Percentiles rank a stretch among this genome's conserved stretches.
These are phyloP conservation scores for Mycena galericulata DNA, from an alignment of 768 basidiomycete genomes.

Conservation along the genomic window DNA sequence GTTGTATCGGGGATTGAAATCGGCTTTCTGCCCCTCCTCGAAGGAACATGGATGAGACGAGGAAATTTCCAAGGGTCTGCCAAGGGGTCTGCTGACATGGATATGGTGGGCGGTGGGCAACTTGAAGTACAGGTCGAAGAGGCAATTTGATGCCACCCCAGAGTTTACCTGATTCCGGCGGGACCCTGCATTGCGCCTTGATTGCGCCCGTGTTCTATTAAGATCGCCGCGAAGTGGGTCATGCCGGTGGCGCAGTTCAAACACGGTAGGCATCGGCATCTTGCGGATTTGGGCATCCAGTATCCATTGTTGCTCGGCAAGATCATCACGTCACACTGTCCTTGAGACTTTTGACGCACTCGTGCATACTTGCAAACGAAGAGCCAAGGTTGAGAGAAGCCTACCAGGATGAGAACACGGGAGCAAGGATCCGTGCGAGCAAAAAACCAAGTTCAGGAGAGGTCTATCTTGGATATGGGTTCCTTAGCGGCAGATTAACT, in stretches of 20 bases:
- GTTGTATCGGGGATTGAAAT: constrained; percentile 40
- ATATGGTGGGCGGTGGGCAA: constrained; percentile 16
- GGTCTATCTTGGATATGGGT: too few species aligned
- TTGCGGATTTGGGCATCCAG: constrained; percentile 2
- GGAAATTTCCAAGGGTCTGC: constrained; percentile 34
- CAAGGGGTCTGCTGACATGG: too few species aligned
- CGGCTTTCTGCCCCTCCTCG: constrained; percentile 34
- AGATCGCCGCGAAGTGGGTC: constrained; percentile 27
- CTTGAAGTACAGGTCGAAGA: not conserved
- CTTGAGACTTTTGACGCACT: not conserved
- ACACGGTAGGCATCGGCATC: constrained; percentile 16
- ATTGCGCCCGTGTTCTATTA: constrained; percentile 24
- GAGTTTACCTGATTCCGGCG: constrained; percentile 6
- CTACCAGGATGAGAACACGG: not conserved
- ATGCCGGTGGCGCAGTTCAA: constrained; percentile 27
- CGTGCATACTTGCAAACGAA: not conserved
- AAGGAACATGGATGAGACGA: constrained; percentile 33
- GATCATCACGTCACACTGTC: constrained; percentile 7
- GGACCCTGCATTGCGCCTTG: constrained; percentile 13
- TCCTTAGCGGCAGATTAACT: too few species aligned
- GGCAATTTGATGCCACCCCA: constrained; percentile 10
- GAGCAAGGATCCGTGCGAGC: not conserved
- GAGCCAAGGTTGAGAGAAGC: not conserved
- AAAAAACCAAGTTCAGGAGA: not conserved
- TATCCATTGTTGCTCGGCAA: constrained; percentile 6